These are phyloP conservation scores for Crithidia fasciculata DNA, from an alignment of 208 protist species.

Conservation along the genomic window DNA sequence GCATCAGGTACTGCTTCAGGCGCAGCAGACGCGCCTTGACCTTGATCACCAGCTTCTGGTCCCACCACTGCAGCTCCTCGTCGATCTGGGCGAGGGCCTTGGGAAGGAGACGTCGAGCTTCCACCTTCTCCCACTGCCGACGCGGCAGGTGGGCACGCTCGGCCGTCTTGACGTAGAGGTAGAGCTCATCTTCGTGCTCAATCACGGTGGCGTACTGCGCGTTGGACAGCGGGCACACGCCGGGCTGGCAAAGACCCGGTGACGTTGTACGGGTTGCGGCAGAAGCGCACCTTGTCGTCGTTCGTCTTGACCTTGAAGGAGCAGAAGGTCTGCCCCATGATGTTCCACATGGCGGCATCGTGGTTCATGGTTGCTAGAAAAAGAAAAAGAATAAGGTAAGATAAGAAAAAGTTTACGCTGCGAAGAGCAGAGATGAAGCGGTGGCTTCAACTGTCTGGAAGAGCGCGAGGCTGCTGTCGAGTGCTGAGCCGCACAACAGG, in stretches of 20 bases:
- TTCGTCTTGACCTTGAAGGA: conserved; percentile 93
- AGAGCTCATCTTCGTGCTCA: conserved; percentile 97
- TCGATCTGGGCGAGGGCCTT: conserved; percentile 97
- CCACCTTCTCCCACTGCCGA: conserved; percentile 98
- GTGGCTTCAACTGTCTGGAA: too few species aligned
- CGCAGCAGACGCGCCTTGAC: conserved; percentile 98
- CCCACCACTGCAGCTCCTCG: conserved; percentile 97
- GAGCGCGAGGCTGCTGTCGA: too few species aligned
- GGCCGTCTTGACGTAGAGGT: conserved; percentile 99
- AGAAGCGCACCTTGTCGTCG: conserved; percentile 97
- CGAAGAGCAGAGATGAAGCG: too few species aligned
- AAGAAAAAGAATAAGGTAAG: too few species aligned
- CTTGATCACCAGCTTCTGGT: conserved; percentile 94
- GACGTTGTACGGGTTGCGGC: conserved; percentile 98
- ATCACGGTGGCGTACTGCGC: conserved; percentile 98
- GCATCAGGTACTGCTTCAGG: conserved; percentile 98
- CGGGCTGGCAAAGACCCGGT: conserved; percentile 97
- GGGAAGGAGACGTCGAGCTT: conserved; percentile 96
- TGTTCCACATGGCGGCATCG: conserved; percentile 94
- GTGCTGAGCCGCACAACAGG: too few species aligned
- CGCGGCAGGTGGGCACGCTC: conserved; percentile 98
- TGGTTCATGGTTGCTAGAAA: conserved; percentile 80
- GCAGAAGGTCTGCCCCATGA: conserved; percentile 93
- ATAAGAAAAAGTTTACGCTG: too few species aligned
- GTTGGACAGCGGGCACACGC: conserved; percentile 98